A percentile compares a stretch with the other conserved stretches of the same genome.
These are phyloP conservation scores for Nectriaceae sp. DNA, from an alignment of 2,329 filamentous ascomycete genomes.

Conservation along the genomic window DNA sequence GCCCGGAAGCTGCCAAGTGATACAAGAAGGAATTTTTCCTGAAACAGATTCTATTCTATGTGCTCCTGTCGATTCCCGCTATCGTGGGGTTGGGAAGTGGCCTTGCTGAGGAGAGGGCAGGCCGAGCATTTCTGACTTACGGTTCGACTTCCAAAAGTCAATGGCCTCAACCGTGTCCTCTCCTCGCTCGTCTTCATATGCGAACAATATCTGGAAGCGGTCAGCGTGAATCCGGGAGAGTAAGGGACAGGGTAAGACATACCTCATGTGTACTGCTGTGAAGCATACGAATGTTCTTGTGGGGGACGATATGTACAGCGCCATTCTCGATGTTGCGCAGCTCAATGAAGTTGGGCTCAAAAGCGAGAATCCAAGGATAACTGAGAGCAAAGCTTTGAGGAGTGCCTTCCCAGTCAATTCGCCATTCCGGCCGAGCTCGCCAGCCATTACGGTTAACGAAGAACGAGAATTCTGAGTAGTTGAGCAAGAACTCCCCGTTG, in stretches of 20 bases:
- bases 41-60: slow-evolving; percentile 20
- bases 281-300: slow-evolving; percentile 95
- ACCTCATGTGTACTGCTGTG: slow-evolving; percentile 98
- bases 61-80: slow-evolving; percentile 4
- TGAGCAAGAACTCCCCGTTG: slow-evolving; percentile 94
- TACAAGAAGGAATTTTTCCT: slow-evolving; percentile 32
- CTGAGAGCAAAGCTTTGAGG: slow-evolving; percentile 92
- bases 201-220: slow-evolving; percentile 81
- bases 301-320: slow-evolving; percentile 92
- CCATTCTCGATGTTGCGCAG: slow-evolving; percentile 93
- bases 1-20: slow-evolving; percentile 23
- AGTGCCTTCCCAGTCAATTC: slow-evolving; percentile 94
- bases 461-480: slow-evolving; percentile 98
- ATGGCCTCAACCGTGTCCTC: slow-evolving; percentile 93
- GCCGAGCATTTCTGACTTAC: slow-evolving; percentile 46
- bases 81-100: slow-evolving; percentile 11
- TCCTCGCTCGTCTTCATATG: slow-evolving; percentile 93
- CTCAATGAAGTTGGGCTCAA: slow-evolving; percentile 97
- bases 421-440: slow-evolving; percentile 94
- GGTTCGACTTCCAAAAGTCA: slow-evolving; percentile 86
- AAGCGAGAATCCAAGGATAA: slow-evolving; percentile 95
- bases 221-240: slow-evolving; percentile 9
- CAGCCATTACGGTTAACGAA: slow-evolving; percentile 99
- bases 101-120: slow-evolving; percentile 17
- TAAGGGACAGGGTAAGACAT: slow-evolving; percentile 23